Evolutionary conservation across 2,329 filamentous ascomycete species (phyloP), one percentile per base, ranked within the genome.

Genomic region (Aspergillus ustus): DNA sequence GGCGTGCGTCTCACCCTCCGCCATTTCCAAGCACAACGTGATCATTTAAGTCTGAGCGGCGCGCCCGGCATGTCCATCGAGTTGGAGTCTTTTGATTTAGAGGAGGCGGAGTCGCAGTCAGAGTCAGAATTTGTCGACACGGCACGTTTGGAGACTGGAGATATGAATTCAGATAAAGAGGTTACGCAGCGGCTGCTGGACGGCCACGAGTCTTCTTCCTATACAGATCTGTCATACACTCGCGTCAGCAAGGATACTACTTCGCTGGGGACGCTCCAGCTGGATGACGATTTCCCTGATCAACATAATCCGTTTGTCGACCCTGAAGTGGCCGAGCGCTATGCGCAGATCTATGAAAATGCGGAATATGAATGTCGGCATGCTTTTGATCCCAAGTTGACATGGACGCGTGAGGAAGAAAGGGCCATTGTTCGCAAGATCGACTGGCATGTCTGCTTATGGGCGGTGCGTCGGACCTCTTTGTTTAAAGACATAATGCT

Each of bases 311-410:
- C 71, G 40, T 87, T 87, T 66, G 75, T 80, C 0, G 83, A 86
- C 53, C 80, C 83, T 2, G 75, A 77, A 3, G 75, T 84, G 2
- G 83, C 84, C 1, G 80, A 83, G n/a, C 80, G 84, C 66, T 87
- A 84, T 81, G 76, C 78, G 2, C 74, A 74, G 4, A 70, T 86
- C 4, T 87, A 87, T 62, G 84, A 87, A 63, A 81, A 82, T 11
- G 83, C 84, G 1, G 63, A 76, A 73, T 77, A 84, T 62, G 79
- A 82, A 61, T 77, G 79, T 57, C 75, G 77, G 4, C 77, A 79
- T 69, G 73, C 75, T 2, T 81, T 80, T 64, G 77, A 82, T 57
- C 78, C 78, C 17, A 62, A 57, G 4, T 31, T 72, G 53, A 69
- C 66, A 7, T 80, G 77, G 78, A 73, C 70, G 1, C 57, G 69